These are phyloP conservation scores for Vachellia collinsii DNA, from an alignment of 306 rosid species.

Conservation along the genomic window DNA sequence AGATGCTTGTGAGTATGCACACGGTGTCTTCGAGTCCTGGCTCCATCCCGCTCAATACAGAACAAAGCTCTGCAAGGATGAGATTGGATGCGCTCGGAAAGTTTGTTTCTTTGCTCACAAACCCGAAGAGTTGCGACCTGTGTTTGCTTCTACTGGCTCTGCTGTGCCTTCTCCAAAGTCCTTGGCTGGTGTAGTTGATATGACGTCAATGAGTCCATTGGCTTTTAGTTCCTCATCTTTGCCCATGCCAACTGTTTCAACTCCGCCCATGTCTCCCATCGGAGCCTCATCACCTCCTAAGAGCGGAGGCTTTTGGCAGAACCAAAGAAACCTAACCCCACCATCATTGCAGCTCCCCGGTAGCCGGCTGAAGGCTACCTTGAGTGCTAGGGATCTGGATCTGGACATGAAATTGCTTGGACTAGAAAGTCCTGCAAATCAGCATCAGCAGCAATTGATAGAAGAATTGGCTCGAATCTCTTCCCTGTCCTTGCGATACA, in stretches of 20 bases:
- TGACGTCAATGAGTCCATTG: constrained; percentile 78
- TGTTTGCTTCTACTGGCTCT: constrained; percentile 91
- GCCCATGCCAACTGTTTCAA: constrained; percentile 75
- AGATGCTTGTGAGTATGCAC: constrained; percentile 94
- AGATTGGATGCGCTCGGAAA: constrained; percentile 82
- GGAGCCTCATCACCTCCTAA: constrained; percentile 75
- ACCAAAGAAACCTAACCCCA: constrained; percentile 78
- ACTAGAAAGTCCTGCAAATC: constrained; percentile 57
- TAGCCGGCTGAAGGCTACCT: constrained; percentile 78
- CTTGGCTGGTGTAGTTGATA: constrained; percentile 53
- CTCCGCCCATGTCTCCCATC: constrained; percentile 94
- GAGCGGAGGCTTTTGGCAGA: constrained; percentile 86
- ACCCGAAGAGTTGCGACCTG: constrained; percentile 84
- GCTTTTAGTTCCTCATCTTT: constrained; percentile 73
- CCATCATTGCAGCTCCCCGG: constrained; percentile 89
- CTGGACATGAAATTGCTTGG: constrained; percentile 85
- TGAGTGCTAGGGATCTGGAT: constrained; percentile 84
- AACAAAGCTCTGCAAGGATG: constrained; percentile 96
- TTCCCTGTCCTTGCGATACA: constrained; percentile 64
- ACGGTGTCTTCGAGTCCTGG: constrained; percentile 99
- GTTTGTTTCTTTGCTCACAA: constrained; percentile 98
- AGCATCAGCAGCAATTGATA: constrained; percentile 70
- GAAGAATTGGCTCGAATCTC: constrained; percentile 91
- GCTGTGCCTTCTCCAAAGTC: constrained; percentile 97
- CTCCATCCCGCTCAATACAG: constrained; percentile 97